phyloP scores from a whole-genome alignment of 2,329 filamentous ascomycete genomes.

The Hymenoscyphus albidus region DNA sequence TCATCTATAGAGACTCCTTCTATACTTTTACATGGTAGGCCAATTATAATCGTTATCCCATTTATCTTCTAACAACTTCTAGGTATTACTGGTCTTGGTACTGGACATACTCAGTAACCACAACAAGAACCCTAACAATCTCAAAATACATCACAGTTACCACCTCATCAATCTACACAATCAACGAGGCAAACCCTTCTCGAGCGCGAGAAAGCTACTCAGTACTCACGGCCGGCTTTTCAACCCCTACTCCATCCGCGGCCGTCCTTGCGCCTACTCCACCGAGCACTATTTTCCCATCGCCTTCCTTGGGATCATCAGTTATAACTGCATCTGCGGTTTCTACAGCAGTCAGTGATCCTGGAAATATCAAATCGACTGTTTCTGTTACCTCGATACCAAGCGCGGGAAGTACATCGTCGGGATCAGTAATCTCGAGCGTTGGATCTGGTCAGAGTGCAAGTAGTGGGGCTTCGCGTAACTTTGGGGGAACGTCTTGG shows the following conservation, averaged over 20 bases:
- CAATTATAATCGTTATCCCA: background rate
- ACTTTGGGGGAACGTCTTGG: background rate
- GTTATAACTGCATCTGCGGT: no score
- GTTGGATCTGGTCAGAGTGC: background rate
- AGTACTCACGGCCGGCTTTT: conserved; percentile 8
- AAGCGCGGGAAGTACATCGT: background rate
- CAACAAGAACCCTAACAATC: background rate
- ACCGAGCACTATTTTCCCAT: background rate
- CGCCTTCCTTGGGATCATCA: background rate
- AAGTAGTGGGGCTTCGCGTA: background rate
- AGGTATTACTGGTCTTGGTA: conserved; percentile 18
- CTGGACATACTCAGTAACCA: conserved; percentile 8
- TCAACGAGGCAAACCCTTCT: conserved; percentile 13
- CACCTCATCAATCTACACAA: conserved; percentile 14
- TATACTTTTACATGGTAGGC: conserved; percentile 18
- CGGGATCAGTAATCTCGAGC: background rate
- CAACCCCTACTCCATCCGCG: conserved; percentile 12
- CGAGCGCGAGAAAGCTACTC: conserved; percentile 11
- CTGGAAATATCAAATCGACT: background rate
- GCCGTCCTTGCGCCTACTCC: background rate
- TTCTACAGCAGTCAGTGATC: background rate
- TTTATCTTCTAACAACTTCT: background rate
- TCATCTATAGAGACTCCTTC: conserved; percentile 6
- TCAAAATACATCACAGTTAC: conserved; percentile 7
- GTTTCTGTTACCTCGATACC: background rate